Evolutionary conservation across 78 protist genomes (phyloP).

Genomic region (Isochrysis galbana): DNA sequence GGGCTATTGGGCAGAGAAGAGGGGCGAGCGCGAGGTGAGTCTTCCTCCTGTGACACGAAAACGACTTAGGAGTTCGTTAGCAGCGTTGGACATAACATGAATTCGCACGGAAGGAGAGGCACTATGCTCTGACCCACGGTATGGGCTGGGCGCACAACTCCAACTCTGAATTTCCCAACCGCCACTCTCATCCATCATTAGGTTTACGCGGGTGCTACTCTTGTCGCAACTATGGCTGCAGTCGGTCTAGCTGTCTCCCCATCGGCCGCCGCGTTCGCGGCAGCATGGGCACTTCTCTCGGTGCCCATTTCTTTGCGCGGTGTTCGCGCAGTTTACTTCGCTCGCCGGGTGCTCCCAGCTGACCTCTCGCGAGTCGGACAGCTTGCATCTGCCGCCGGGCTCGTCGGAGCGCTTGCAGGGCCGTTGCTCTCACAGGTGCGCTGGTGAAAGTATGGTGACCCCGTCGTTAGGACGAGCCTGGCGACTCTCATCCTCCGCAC

Average conservation of each 20-base stretch:
- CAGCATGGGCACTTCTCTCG: background rate
- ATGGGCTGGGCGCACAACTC: too few species aligned
- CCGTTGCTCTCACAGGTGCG: background rate
- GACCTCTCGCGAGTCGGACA: background rate
- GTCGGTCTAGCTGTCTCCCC: background rate
- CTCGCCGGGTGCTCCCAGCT: background rate
- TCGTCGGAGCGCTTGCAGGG: background rate
- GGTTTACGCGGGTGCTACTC: background rate
- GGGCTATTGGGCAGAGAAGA: background rate
- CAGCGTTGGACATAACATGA: too few species aligned
- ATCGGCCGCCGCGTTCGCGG: background rate
- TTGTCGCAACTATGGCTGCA: background rate
- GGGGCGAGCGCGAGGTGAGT: conserved; percentile 19
- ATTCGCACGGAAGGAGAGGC: too few species aligned
- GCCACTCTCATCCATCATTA: too few species aligned
- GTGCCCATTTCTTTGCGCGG: background rate
- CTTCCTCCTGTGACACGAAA: too few species aligned
- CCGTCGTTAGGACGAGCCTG: too few species aligned
- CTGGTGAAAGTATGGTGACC: too few species aligned
- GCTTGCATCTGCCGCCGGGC: conserved; percentile 16
- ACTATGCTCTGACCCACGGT: too few species aligned
- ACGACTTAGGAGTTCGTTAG: too few species aligned
- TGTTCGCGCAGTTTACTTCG: background rate
- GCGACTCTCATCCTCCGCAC: too few species aligned
- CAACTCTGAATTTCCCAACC: too few species aligned